phyloP scores from a whole-genome alignment of 306 rosid species.

The Quercus berberidifolia region DNA sequence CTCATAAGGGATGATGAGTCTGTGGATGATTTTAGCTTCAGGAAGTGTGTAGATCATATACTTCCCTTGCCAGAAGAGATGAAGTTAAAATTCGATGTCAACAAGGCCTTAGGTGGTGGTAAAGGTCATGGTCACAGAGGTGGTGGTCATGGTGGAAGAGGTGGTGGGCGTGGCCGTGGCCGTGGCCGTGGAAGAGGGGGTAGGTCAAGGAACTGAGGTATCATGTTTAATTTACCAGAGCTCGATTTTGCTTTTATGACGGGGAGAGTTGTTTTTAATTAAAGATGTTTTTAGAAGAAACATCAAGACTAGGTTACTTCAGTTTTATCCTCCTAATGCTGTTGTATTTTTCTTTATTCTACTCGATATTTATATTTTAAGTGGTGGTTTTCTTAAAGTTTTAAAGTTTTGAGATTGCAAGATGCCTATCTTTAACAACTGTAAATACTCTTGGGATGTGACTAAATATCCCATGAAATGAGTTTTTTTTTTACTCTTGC shows the following conservation, averaged over 20 bases:
- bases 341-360: neutral
- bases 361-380: neutral
- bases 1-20: constrained; percentile 64
- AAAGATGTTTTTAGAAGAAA: neutral
- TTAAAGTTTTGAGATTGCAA: neutral
- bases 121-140: constrained; percentile 58
- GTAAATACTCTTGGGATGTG: neutral
- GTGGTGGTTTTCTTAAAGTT: neutral
- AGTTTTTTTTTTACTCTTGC: too few species aligned
- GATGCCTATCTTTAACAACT: neutral
- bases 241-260: neutral
- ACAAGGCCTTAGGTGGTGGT: constrained; percentile 49
- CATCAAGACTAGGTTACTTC: neutral
- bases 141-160: constrained; percentile 37
- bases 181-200: constrained; percentile 49
- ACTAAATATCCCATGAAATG: too few species aligned
- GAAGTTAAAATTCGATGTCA: constrained; percentile 47
- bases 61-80: constrained; percentile 77
- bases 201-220: constrained; percentile 49
- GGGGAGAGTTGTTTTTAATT: neutral
- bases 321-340: neutral
- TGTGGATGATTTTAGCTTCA: constrained; percentile 80
- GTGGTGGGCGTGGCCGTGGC: constrained; percentile 48
- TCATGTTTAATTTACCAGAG: neutral
- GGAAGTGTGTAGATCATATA: constrained; percentile 80